A percentile compares a stretch with the other conserved stretches of the same genome.
Conservation (phyloP, 495 filamentous ascomycete species). For the Neurospora sp. region DNA sequence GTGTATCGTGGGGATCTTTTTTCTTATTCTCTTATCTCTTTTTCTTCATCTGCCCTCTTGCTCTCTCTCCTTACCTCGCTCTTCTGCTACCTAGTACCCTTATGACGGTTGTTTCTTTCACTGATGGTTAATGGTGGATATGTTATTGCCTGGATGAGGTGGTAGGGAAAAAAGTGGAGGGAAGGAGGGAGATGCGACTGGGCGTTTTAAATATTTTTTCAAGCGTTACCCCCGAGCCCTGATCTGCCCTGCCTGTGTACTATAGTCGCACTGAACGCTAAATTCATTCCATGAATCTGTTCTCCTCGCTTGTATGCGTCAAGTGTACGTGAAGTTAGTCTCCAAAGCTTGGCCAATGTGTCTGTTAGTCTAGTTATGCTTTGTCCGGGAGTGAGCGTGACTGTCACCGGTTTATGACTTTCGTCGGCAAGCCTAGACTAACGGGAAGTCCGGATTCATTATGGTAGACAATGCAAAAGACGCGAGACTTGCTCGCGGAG, state of each 20-base stretch:
- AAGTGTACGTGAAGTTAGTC: background rate
- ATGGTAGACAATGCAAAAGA: background rate
- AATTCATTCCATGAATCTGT: slow-evolving; percentile 21
- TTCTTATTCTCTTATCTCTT: slow-evolving; percentile 5
- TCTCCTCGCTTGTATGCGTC: background rate
- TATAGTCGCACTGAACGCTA: slow-evolving; percentile 10
- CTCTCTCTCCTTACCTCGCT: slow-evolving; percentile 2
- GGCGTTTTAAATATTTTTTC: background rate
- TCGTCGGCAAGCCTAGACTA: background rate
- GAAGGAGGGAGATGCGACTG: background rate
- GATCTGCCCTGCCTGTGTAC: slow-evolving; percentile 2
- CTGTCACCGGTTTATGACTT: background rate
- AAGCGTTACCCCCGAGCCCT: background rate
- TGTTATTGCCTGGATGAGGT: background rate
- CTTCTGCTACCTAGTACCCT: background rate
- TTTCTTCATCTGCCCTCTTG: slow-evolving; percentile 1
- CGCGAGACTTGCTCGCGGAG: background rate
- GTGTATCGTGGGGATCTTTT: slow-evolving; percentile 2
- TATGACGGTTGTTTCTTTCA: background rate
- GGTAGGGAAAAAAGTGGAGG: background rate
- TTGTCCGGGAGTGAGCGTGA: background rate
- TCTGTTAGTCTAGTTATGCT: background rate
- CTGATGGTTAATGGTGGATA: background rate
- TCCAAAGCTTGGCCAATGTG: background rate
- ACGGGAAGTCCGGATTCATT: background rate